A percentile compares a stretch with the other conserved stretches of the same genome.
phyloP scores from a whole-genome alignment of 148 eudicot species.

The Rhododendron simsii region DNA sequence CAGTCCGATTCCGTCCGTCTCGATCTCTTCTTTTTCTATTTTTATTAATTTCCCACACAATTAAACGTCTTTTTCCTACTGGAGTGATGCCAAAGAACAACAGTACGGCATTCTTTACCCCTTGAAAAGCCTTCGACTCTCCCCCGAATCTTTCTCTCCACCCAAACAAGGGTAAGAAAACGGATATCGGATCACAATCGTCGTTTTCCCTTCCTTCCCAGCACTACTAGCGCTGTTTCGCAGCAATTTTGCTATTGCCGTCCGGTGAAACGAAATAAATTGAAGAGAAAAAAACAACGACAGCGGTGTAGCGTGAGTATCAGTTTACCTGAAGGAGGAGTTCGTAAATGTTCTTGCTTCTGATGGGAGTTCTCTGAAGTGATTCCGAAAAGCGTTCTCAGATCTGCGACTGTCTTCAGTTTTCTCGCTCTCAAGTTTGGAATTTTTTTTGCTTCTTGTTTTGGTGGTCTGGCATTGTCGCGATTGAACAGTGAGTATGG shows the following conservation, averaged over 20 bases:
- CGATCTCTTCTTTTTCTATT: neutral
- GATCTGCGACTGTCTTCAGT: neutral
- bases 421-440: neutral
- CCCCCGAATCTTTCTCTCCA: neutral
- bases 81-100: too few species aligned
- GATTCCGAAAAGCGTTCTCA: neutral
- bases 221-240: neutral
- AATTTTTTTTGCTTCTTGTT: neutral
- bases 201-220: neutral
- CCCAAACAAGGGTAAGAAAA: neutral
- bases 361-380: conserved; percentile 2
- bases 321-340: neutral
- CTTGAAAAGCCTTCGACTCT: neutral
- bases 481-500: neutral
- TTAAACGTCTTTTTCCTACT: neutral
- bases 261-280: neutral
- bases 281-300: neutral
- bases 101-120: neutral
- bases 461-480: neutral
- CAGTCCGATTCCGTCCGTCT: neutral
- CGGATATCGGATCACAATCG: neutral
- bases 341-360: conserved; percentile 12
- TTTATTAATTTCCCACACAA: neutral
- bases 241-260: neutral
- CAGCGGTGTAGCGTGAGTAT: neutral